phyloP scores from a whole-genome alignment of 225 moss, liverwort and hornwort genomes.

The Antitrichia curtipendula region DNA sequence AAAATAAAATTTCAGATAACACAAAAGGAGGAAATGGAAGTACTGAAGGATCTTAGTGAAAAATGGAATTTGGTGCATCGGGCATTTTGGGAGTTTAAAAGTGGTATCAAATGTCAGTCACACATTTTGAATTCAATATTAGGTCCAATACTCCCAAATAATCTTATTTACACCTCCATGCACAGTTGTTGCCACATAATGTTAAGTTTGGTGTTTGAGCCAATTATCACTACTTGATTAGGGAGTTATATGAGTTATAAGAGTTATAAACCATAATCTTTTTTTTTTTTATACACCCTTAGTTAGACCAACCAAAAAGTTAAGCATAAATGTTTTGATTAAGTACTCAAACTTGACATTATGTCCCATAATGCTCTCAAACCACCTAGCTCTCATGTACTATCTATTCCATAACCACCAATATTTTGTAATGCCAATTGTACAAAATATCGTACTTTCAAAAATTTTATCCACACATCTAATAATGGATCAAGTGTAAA shows the following conservation, averaged over 20 bases:
- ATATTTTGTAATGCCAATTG: fast-evolving
- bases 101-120: background rate
- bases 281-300: background rate
- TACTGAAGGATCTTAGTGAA: background rate
- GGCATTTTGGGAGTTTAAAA: too few relatives aligned
- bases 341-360: background rate
- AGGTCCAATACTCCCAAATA: background rate
- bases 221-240: background rate
- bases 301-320: background rate
- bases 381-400: fast-evolving
- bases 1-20: background rate
- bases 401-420: background rate
- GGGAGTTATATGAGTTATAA: fast-evolving
- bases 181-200: background rate
- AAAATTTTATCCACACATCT: background rate
- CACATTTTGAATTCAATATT: background rate
- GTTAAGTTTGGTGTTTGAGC: background rate
- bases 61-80: background rate
- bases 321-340: background rate
- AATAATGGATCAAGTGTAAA: background rate
- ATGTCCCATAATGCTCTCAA: background rate
- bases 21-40: fast-evolving
- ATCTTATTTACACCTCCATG: background rate
- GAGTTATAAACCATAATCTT: background rate
- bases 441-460: background rate